These are phyloP conservation scores for Lasiodiplodia citricola DNA, from an alignment of 2,329 filamentous ascomycete species.

Conservation along the genomic window DNA sequence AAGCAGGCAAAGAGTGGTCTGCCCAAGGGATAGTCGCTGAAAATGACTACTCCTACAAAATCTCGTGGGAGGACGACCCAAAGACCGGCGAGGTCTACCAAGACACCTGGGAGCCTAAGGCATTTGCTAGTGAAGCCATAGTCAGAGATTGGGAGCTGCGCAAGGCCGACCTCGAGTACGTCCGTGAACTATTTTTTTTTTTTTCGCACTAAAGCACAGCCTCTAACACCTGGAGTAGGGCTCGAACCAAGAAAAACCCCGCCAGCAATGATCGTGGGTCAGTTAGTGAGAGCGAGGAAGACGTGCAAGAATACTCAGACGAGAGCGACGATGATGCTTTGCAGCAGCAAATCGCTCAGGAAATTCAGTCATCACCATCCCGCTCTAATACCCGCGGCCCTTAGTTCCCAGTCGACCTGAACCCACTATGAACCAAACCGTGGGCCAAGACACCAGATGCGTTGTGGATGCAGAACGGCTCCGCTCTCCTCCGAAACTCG, in stretches of 20 bases:
- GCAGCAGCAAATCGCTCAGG: background rate
- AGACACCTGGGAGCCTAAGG: slow-evolving; percentile 14
- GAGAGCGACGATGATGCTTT: background rate
- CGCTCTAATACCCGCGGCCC: background rate
- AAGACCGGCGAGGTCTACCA: slow-evolving; percentile 10
- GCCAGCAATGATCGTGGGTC: background rate
- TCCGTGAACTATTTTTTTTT: background rate
- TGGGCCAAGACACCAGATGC: background rate
- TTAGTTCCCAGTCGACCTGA: background rate
- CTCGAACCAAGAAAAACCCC: background rate
- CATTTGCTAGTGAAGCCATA: background rate
- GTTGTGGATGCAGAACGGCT: background rate
- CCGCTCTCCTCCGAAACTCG: background rate
- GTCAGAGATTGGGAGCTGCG: background rate
- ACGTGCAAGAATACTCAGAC: background rate
- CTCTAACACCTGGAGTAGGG: no score
- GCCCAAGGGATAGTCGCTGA: slow-evolving; percentile 5
- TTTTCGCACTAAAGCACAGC: background rate
- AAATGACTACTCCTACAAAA: background rate
- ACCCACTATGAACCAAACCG: no score
- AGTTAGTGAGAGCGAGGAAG: background rate
- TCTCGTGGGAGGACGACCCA: slow-evolving; percentile 8
- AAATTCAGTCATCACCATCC: background rate
- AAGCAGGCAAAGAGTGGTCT: background rate
- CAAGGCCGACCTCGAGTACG: background rate